Conservation (phyloP, 1,284 basidiomycete genomes). For the Puccinia hordei region DNA sequence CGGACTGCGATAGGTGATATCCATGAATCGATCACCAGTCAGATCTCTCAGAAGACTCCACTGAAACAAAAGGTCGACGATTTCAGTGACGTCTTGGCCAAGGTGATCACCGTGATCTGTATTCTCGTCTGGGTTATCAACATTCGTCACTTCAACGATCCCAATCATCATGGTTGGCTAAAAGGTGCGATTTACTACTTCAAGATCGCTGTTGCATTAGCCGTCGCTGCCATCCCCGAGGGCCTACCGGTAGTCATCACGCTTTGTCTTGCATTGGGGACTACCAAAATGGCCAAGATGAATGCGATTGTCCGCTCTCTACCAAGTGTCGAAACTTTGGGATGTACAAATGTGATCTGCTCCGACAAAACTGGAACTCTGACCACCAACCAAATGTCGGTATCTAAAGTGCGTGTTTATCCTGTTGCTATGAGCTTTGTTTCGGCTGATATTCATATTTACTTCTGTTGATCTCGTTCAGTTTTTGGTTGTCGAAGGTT, state of each 20-base stretch:
- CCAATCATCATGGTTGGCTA: conserved; percentile 80
- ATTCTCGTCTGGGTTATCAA: conserved; percentile 95
- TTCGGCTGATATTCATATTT: background rate
- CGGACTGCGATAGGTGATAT: conserved; percentile 90
- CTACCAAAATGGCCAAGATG: conserved; percentile 96
- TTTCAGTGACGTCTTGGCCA: conserved; percentile 91
- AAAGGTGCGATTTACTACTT: conserved; percentile 96
- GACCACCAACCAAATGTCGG: conserved; percentile 80
- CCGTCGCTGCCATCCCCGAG: conserved; percentile 93
- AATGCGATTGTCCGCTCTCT: conserved; percentile 93
- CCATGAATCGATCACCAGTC: conserved; percentile 85
- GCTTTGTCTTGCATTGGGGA: conserved; percentile 90
- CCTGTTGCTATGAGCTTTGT: background rate
- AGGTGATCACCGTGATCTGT: conserved; percentile 92
- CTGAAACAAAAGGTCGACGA: conserved; percentile 93
- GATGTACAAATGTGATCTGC: conserved; percentile 94
- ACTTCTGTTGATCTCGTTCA: conserved; percentile 56
- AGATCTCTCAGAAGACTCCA: conserved; percentile 89
- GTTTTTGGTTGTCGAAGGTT: conserved; percentile 74
- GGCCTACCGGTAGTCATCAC: conserved; percentile 94
- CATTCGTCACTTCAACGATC: conserved; percentile 87
- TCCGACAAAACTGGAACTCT: conserved; percentile 84
- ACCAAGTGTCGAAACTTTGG: conserved; percentile 93
- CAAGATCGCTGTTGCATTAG: conserved; percentile 94
- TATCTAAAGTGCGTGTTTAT: conserved; percentile 69